Base-by-base conservation (phyloP, 2,329 filamentous ascomycete genomes). In the Davidsoniella virescens region DNA sequence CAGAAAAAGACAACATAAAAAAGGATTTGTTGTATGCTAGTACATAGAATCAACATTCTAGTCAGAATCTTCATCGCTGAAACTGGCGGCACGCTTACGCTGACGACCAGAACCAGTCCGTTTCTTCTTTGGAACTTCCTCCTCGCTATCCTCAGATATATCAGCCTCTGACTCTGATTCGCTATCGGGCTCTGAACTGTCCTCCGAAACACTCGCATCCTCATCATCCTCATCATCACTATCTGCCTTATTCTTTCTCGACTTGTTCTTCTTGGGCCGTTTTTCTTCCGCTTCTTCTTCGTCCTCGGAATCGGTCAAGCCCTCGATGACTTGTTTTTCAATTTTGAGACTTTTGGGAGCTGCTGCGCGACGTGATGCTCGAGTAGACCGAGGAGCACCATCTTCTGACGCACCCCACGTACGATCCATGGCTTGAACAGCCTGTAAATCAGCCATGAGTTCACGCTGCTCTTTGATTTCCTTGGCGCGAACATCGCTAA, bases 391-490 rank as follows among this genome's bases (percentile, higher is more conserved):
- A 33, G 10, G 29, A 2, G 63, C 60, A n/a, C 61, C 62, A 1
- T 46, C 47, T 23, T 50, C 47, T 3, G 63, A 64, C 38, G 66
- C 64, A 1, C 90, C 90, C 87, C 88, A 95, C 47, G 75, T 71
- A 56, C 77, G 75, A 53, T 86, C 81, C 59, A 87, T 88, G 61
- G 92, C 80, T 62, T 86, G 79, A 14, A 94, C 87, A 10, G 80
- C 82, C 59, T 92, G 85, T 5, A 94, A 69, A 59, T 98, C 90
- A 1, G 81, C 85, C 59, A 78, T 73, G 36, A 98, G 71, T 65
- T 98, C 90, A 49, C 90, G 74, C 59, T 75, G 72, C 65, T 94
- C 90, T 62, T 87, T 92, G 62, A 96, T 95, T 63, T 86, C 80
- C 20, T 74, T 78, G 1, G 90, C 90, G 59, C 84, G 90, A 40